Percentiles rank a stretch among this genome's conserved stretches.
Evolutionary conservation across 371 early-diverging fungal species (phyloP).

Genomic region (Syncephalastrum contaminatum): DNA sequence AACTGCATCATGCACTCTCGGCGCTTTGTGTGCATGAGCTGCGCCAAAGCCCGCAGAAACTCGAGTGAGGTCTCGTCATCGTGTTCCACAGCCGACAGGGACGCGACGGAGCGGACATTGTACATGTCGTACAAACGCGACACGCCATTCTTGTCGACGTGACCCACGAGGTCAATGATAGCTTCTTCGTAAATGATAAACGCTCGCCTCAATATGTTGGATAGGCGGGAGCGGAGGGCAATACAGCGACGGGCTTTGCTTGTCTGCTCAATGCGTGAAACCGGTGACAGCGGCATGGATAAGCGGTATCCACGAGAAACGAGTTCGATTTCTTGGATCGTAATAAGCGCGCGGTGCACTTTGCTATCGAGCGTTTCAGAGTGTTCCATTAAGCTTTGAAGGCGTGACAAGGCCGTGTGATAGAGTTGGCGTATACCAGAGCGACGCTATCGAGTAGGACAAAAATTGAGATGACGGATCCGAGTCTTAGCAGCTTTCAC

Average conservation of each 20-base stretch:
- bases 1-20: constrained; percentile 51
- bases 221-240: constrained; percentile 28
- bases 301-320: constrained; percentile 71
- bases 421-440: constrained; percentile 51
- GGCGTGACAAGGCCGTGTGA: constrained; percentile 42
- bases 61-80: constrained; percentile 27
- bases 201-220: constrained; percentile 34
- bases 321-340: constrained; percentile 72
- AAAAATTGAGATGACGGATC: background rate
- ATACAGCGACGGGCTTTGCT: constrained; percentile 55
- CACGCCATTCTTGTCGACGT: constrained; percentile 31
- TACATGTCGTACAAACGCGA: constrained; percentile 46
- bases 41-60: constrained; percentile 35
- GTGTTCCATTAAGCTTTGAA: constrained; percentile 51
- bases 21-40: constrained; percentile 46
- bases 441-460: constrained; percentile 36
- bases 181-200: constrained; percentile 43
- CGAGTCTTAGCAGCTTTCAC: background rate
- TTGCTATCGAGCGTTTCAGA: constrained; percentile 57
- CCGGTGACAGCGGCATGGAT: constrained; percentile 62
- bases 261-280: constrained; percentile 66
- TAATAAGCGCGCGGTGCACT: constrained; percentile 60
- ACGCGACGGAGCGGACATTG: constrained; percentile 39
- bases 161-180: constrained; percentile 39
- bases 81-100: constrained; percentile 29